phyloP scores from a whole-genome alignment of 2,329 filamentous ascomycete genomes.

The Talaromyces sp. region DNA sequence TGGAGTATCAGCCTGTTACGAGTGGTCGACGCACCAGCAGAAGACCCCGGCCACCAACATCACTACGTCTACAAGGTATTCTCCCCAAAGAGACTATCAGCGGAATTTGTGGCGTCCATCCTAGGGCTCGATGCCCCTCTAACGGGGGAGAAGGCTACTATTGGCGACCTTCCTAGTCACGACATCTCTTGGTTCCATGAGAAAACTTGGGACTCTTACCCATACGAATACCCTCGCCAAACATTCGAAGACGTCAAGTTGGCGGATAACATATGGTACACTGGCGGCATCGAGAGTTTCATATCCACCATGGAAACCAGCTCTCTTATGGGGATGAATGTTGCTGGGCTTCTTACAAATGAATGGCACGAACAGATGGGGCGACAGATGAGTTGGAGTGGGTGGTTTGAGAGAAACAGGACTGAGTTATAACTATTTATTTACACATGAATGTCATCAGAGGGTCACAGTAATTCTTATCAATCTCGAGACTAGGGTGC shows the following conservation, averaged over 20 bases:
- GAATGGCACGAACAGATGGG: conserved; percentile 6
- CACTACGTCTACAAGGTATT: conserved; percentile 65
- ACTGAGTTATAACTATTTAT: not conserved
- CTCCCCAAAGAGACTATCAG: conserved; percentile 46
- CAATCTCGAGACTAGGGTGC: too few relatives aligned
- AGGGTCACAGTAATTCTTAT: too few relatives aligned
- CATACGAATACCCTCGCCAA: conserved; percentile 73
- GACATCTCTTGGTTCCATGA: conserved; percentile 71
- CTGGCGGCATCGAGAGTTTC: conserved; percentile 75
- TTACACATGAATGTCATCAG: too few relatives aligned
- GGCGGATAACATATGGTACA: conserved; percentile 49
- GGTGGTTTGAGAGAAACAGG: not conserved
- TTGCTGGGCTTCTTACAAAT: conserved; percentile 50
- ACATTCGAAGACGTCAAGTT: conserved; percentile 79
- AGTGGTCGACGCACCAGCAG: conserved; percentile 53
- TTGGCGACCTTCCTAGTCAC: conserved; percentile 29
- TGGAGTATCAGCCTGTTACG: conserved; percentile 77
- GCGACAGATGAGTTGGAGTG: conserved; percentile 2
- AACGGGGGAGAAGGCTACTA: conserved; percentile 18
- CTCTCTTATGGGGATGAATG: conserved; percentile 71
- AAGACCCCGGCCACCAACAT: conserved; percentile 14
- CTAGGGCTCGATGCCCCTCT: conserved; percentile 37
- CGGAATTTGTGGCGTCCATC: conserved; percentile 43
- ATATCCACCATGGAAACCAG: conserved; percentile 98
- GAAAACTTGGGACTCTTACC: conserved; percentile 78